phyloP scores from a whole-genome alignment of 2,329 filamentous ascomycete species.

The Penicillium sp. region DNA sequence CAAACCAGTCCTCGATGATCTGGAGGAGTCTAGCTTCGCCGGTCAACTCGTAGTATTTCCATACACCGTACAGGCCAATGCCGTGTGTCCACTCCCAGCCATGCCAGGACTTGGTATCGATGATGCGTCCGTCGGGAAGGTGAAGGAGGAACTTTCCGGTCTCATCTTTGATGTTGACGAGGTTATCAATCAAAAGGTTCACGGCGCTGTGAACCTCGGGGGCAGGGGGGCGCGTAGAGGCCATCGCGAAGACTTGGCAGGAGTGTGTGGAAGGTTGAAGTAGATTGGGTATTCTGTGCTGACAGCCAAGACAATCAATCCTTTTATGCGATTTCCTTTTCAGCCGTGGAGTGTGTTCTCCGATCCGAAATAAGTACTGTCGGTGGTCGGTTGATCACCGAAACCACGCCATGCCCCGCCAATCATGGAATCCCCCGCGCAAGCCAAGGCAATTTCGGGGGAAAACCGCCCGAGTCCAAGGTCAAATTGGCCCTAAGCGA shows the following conservation, averaged over 20 bases:
- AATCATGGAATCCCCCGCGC: background rate
- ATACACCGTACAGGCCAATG: slow-evolving; percentile 76
- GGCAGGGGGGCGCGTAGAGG: slow-evolving; percentile 16
- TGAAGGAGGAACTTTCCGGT: slow-evolving; percentile 72
- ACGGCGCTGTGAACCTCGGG: slow-evolving; percentile 56
- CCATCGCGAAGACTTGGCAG: slow-evolving; percentile 14
- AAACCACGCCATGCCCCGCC: background rate
- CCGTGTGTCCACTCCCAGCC: slow-evolving; percentile 81
- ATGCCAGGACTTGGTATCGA: slow-evolving; percentile 79
- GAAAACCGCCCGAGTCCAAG: slow-evolving; percentile 10
- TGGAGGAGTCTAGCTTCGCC: slow-evolving; percentile 60
- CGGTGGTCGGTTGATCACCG: background rate
- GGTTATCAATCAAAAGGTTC: slow-evolving; percentile 67
- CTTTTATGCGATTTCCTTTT: background rate
- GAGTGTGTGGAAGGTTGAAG: background rate
- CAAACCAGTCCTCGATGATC: slow-evolving; percentile 74
- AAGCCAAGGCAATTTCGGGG: slow-evolving; percentile 20
- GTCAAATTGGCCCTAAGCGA: background rate
- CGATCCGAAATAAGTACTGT: background rate
- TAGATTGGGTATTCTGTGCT: background rate
- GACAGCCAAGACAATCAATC: background rate
- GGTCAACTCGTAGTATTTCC: slow-evolving; percentile 76
- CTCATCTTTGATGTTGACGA: slow-evolving; percentile 75
- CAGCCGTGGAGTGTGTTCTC: background rate
- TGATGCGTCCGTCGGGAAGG: slow-evolving; percentile 70